These are phyloP conservation scores for Pestalotiopsis sp. DNA, from an alignment of 2,329 filamentous ascomycete genomes.

Conservation along the genomic window DNA sequence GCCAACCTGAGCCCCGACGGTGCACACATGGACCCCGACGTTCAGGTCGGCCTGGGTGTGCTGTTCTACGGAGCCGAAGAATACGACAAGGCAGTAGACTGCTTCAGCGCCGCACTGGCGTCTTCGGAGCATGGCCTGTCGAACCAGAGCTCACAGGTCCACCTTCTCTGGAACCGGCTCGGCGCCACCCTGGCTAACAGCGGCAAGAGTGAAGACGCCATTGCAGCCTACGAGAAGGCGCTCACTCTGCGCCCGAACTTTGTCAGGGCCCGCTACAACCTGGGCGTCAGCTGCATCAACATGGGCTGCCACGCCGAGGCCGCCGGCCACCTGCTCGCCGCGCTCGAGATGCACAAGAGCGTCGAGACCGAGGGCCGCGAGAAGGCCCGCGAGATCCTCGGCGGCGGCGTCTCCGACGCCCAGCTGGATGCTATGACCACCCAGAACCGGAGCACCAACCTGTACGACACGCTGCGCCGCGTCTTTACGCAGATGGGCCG, in stretches of 20 bases:
- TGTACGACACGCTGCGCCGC: slow-evolving; percentile 90
- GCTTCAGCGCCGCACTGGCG: slow-evolving; percentile 89
- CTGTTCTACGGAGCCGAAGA: slow-evolving; percentile 98
- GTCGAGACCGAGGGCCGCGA: slow-evolving; percentile 85
- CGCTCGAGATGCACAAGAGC: slow-evolving; percentile 92
- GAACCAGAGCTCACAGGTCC: slow-evolving; percentile 84
- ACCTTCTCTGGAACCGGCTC: slow-evolving; percentile 95
- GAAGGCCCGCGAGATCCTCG: slow-evolving; percentile 81
- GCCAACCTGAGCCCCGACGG: slow-evolving; percentile 90
- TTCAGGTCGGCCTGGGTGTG: slow-evolving; percentile 95
- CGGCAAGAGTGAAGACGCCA: slow-evolving; percentile 91
- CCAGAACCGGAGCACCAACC: slow-evolving; percentile 94
- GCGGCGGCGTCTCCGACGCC: slow-evolving; percentile 62
- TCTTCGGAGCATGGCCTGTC: slow-evolving; percentile 81
- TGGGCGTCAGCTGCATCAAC: slow-evolving; percentile 96
- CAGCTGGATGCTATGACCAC: slow-evolving; percentile 85
- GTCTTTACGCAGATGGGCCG: slow-evolving; percentile 98
- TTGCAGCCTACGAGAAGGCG: slow-evolving; percentile 93
- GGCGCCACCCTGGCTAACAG: slow-evolving; percentile 96
- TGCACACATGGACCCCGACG: slow-evolving; percentile 96
- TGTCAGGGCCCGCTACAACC: slow-evolving; percentile 93
- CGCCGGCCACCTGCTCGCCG: slow-evolving; percentile 87
- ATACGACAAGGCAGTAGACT: slow-evolving; percentile 98
- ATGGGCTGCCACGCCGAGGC: slow-evolving; percentile 94
- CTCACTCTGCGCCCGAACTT: slow-evolving; percentile 92